These are phyloP conservation scores for Hirsutella thompsonii DNA, from an alignment of 2,329 filamentous ascomycete species.

Conservation along the genomic window DNA sequence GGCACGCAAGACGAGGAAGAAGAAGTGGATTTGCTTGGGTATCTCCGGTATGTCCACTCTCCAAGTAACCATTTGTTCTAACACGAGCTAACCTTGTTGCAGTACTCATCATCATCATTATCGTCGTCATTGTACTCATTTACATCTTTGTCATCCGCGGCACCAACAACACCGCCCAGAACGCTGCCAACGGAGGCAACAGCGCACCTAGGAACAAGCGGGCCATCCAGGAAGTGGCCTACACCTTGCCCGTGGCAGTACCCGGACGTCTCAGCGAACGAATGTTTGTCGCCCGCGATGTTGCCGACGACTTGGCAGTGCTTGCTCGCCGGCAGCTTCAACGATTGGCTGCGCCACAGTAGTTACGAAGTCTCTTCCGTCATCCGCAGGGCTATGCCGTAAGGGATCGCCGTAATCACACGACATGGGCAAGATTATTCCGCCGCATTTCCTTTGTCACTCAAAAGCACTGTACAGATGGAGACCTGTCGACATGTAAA, in stretches of 20 bases:
- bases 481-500: conserved; percentile 6
- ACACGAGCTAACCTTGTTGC: conserved; percentile 12
- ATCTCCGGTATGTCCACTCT: conserved; percentile 42
- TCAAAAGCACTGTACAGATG: conserved; percentile 8
- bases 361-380: background rate
- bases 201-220: conserved; percentile 17
- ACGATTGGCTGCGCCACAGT: background rate
- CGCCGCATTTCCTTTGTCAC: conserved; percentile 1
- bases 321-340: conserved; percentile 8
- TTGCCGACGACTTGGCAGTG: conserved; percentile 4
- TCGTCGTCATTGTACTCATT: conserved; percentile 37
- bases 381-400: background rate
- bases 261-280: conserved; percentile 1
- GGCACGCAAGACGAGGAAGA: conserved; percentile 66
- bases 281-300: conserved; percentile 3
- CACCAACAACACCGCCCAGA: conserved; percentile 11
- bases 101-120: conserved; percentile 40
- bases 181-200: conserved; percentile 1
- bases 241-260: conserved; percentile 3
- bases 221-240: conserved; percentile 1
- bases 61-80: background rate
- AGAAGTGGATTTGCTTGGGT: conserved; percentile 94
- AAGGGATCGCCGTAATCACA: background rate
- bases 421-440: conserved; percentile 1
- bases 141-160: conserved; percentile 30